phyloP scores from a whole-genome alignment of 1,284 basidiomycete genomes.

The Pyrrhoderma lamaoense region DNA sequence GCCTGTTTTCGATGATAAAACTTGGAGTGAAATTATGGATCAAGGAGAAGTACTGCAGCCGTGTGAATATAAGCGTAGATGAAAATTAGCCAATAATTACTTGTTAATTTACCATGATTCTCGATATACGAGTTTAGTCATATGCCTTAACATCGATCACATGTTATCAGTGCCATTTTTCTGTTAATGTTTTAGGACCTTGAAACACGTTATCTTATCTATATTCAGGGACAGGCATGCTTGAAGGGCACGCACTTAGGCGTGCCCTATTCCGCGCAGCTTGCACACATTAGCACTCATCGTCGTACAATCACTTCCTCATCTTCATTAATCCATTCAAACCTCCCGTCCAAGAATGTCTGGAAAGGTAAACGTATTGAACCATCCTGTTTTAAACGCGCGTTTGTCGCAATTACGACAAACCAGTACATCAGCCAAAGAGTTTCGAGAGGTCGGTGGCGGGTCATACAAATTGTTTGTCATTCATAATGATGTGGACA shows the following conservation, averaged over 20 bases:
- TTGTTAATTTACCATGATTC: too few relatives aligned
- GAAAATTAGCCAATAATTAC: conserved; percentile 21
- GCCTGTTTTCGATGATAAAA: conserved; percentile 42
- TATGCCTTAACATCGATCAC: neutral
- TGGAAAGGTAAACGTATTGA: conserved; percentile 42
- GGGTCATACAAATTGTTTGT: neutral
- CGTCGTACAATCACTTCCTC: neutral
- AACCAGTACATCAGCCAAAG: conserved; percentile 55
- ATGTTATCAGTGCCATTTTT: too few relatives aligned
- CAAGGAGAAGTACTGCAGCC: conserved; percentile 73
- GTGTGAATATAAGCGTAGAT: conserved; percentile 96
- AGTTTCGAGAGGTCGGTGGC: conserved; percentile 65
- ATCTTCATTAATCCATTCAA: conserved; percentile 20
- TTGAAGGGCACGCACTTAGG: neutral
- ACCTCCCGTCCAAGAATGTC: conserved; percentile 24
- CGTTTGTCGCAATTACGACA: conserved; percentile 67
- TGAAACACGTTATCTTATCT: neutral
- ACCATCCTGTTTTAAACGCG: conserved; percentile 66
- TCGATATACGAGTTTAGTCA: neutral
- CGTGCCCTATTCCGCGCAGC: neutral
- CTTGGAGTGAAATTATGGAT: conserved; percentile 56
- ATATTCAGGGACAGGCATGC: neutral
- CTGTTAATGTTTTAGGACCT: too few relatives aligned
- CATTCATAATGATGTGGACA: conserved; percentile 18
- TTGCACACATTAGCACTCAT: neutral